These are phyloP conservation scores for Salix suchowensis DNA, from an alignment of 345 rosid genomes.

Conservation along the genomic window DNA sequence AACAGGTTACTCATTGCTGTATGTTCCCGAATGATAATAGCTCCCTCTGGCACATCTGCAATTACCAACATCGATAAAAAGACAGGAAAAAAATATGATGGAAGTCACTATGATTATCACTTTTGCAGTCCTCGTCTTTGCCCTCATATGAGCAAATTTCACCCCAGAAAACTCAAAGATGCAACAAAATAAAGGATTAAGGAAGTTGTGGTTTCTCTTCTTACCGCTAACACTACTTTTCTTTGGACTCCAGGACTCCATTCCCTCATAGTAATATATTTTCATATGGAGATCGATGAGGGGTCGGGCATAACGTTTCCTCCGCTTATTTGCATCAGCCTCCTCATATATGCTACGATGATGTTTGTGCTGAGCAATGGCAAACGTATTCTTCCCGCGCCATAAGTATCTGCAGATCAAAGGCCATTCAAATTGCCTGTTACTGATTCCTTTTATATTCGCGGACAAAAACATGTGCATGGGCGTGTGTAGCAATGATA, in stretches of 20 bases:
- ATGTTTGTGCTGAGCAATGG: constrained; percentile 93
- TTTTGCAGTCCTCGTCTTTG: too few species aligned
- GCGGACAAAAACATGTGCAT: not conserved
- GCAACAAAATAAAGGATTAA: not conserved
- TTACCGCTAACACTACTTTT: constrained; percentile 77
- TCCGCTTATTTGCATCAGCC: constrained; percentile 93
- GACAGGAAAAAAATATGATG: not conserved
- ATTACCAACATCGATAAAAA: not conserved
- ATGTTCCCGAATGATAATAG: constrained; percentile 79
- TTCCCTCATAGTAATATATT: constrained; percentile 76
- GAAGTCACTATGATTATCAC: not conserved
- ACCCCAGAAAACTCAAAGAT: not conserved
- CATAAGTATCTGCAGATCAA: constrained; percentile 64
- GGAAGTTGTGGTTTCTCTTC: not conserved
- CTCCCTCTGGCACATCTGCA: constrained; percentile 99
- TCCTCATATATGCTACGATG: constrained; percentile 82
- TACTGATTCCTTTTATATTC: not conserved
- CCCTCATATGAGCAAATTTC: not conserved
- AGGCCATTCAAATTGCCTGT: not conserved
- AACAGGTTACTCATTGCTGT: constrained; percentile 74
- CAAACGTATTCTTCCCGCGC: constrained; percentile 87
- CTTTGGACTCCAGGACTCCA: constrained; percentile 85
- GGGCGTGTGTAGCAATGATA: not conserved
- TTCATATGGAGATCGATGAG: constrained; percentile 96
- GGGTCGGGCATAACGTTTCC: constrained; percentile 90